Percentiles rank a stretch among this genome's conserved stretches.
Conservation (phyloP, 768 basidiomycete genomes). For the Suillus clintonianus region DNA sequence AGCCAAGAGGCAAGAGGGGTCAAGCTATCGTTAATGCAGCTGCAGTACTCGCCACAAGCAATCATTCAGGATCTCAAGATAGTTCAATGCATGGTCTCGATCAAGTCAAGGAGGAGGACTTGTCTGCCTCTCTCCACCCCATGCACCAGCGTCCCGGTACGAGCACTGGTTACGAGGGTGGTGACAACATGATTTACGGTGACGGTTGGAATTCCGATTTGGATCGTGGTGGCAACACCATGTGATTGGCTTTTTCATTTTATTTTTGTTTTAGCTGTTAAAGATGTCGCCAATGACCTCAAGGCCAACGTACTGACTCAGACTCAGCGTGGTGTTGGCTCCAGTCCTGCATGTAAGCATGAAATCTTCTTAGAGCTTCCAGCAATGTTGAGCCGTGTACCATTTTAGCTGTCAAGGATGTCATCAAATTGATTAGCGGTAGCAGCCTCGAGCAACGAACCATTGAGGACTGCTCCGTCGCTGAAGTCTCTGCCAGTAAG, state of each 20-base stretch:
- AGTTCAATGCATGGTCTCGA: conserved; percentile 20
- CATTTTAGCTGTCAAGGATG: background rate
- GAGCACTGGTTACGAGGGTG: conserved; percentile 70
- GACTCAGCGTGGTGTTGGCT: background rate
- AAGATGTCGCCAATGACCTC: background rate
- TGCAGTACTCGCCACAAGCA: conserved; percentile 17
- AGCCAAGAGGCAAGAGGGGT: conserved; percentile 41
- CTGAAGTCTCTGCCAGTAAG: background rate
- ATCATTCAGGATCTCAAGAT: conserved; percentile 21
- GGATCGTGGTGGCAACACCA: conserved; percentile 32
- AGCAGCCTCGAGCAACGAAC: background rate
- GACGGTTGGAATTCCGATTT: conserved; percentile 41
- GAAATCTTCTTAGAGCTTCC: no score
- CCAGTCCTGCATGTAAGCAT: background rate
- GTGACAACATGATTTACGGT: conserved; percentile 28
- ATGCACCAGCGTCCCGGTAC: conserved; percentile 67
- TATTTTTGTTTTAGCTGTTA: background rate
- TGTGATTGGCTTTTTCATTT: fast-evolving
- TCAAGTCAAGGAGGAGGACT: conserved; percentile 47
- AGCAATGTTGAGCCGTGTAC: background rate
- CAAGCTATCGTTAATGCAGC: conserved; percentile 23
- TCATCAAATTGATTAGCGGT: background rate
- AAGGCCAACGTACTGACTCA: background rate
- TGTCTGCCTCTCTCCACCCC: conserved; percentile 24
- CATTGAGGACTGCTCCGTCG: background rate